Evolutionary conservation across 75 land plant species (phyloP), one percentile per base, ranked within the genome.

Genomic region (Picea glauca): DNA sequence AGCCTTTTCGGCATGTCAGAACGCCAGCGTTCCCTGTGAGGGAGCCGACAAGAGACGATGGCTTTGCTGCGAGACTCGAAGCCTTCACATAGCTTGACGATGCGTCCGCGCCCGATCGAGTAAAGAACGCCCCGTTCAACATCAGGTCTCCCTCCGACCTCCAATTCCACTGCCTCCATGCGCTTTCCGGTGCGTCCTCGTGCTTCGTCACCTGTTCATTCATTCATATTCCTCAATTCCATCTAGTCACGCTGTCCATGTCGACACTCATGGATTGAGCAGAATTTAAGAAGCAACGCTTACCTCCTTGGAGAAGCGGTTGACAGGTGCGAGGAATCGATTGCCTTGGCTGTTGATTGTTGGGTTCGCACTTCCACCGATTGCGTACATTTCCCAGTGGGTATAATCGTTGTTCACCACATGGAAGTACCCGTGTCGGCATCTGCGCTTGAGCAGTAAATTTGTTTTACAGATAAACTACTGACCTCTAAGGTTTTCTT

Each of bases 331-430:
- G 58, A 85, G 83, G 83, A 84, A 95, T 81, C 96, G 75, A 76
- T 95, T 95, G 79, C 93, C 96, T 63, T 95, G 90, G 83, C 96
- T 93, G 81, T 91, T 91, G 68, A 95, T 90, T 63, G 98, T 95
- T n/a, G 98, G 98, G 35, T 87, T 61, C 13, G 91, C 91, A 80
- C 98, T 95, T 33, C 98, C 98, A 59, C 98, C 98, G 56, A 95
- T 89, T 46, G 98, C 98, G 80, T 95, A 95, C 98, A 95, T 95
- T 79, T 86, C 93, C 98, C 98, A 95, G 86, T 89, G 93, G 32
- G 89, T 87, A 78, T 94, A 94, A 76, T 93, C 90, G 76, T 94
- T 94, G 87, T 94, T 95, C 75, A 95, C 91, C 9, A 95, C 94
- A 75, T 95, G 98, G 83, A 93, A 91, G 67, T 91, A 88, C 14